These are phyloP conservation scores for Aureobasidium zeae DNA, from an alignment of 2,329 filamentous ascomycete genomes.

Conservation along the genomic window DNA sequence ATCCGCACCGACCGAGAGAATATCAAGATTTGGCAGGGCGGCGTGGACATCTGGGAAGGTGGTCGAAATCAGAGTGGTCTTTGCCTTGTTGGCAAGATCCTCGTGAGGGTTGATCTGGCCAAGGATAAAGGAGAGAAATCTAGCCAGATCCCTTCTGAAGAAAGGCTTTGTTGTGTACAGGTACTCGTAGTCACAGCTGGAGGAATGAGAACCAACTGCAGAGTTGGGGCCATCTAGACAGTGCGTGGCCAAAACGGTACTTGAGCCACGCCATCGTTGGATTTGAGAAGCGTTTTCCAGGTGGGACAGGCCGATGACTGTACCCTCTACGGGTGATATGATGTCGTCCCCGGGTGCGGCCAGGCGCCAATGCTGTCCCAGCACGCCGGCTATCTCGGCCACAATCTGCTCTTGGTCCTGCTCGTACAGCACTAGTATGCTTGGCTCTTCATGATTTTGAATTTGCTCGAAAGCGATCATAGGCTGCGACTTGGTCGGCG, in stretches of 20 bases:
- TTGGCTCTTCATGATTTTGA: slow-evolving; percentile 29
- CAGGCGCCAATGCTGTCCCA: slow-evolving; percentile 62
- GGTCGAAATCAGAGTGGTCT: slow-evolving; percentile 78
- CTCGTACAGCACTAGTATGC: slow-evolving; percentile 53
- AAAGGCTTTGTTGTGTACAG: slow-evolving; percentile 66
- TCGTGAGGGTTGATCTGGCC: slow-evolving; percentile 73
- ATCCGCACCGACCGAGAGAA: slow-evolving; percentile 77
- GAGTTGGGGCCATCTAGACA: slow-evolving; percentile 59
- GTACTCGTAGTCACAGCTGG: slow-evolving; percentile 74
- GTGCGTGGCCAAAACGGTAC: slow-evolving; percentile 67
- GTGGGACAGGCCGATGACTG: slow-evolving; percentile 59
- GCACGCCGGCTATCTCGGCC: slow-evolving; percentile 64
- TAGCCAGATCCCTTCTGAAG: slow-evolving; percentile 64
- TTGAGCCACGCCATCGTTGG: slow-evolving; percentile 45
- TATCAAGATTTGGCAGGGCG: slow-evolving; percentile 75
- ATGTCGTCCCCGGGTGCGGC: slow-evolving; percentile 48
- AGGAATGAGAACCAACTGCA: slow-evolving; percentile 49
- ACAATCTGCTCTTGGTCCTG: slow-evolving; percentile 65
- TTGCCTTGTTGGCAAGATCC: slow-evolving; percentile 64
- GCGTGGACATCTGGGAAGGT: slow-evolving; percentile 80
- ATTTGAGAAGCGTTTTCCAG: slow-evolving; percentile 50
- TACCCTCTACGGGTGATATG: slow-evolving; percentile 46
- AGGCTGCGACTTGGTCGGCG: slow-evolving; percentile 13
- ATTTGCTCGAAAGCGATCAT: slow-evolving; percentile 25
- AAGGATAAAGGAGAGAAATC: slow-evolving; percentile 69